Evolutionary conservation across 1,139 yeast genomes (phyloP).

Genomic region (Nakaseomyces sp.): DNA sequence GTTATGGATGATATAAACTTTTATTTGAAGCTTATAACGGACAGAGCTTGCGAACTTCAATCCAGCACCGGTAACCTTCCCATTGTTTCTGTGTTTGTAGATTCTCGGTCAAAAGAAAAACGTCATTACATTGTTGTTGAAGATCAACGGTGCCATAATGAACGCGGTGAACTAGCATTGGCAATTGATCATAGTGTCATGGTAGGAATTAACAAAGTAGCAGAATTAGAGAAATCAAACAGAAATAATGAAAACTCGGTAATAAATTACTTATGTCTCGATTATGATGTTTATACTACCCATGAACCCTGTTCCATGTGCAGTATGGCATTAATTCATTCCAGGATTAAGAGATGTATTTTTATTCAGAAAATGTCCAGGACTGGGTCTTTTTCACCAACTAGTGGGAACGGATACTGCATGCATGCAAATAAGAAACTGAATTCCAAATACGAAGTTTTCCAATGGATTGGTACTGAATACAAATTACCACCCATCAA

Average conservation of each 20-base stretch:
- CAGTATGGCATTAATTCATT: slow-evolving; percentile 90
- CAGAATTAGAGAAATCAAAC: slow-evolving; percentile 30
- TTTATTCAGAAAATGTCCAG: slow-evolving; percentile 42
- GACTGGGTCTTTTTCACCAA: slow-evolving; percentile 50
- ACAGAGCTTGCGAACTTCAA: slow-evolving; percentile 25
- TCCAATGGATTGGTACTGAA: slow-evolving; percentile 33
- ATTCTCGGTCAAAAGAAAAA: slow-evolving; percentile 17
- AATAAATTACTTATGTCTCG: slow-evolving; percentile 58
- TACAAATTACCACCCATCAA: background rate
- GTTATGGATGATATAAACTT: slow-evolving; percentile 20
- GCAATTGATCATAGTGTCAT: slow-evolving; percentile 8
- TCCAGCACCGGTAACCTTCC: slow-evolving; percentile 26
- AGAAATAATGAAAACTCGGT: slow-evolving; percentile 9
- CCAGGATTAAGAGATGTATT: slow-evolving; percentile 63
- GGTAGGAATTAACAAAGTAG: slow-evolving; percentile 38
- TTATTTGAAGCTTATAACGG: slow-evolving; percentile 31
- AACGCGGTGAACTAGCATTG: background rate
- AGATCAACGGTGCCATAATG: background rate
- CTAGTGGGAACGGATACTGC: slow-evolving; percentile 59
- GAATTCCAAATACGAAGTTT: slow-evolving; percentile 75
- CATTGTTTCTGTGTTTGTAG: slow-evolving; percentile 41
- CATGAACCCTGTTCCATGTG: slow-evolving; percentile 99
- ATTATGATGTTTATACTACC: slow-evolving; percentile 71
- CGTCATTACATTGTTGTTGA: background rate
- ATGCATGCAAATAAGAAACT: slow-evolving; percentile 64